Percentiles rank a stretch among this genome's conserved stretches.
Conservation (phyloP, 2,329 filamentous ascomycete genomes). For the Penicillium occitanis region DNA sequence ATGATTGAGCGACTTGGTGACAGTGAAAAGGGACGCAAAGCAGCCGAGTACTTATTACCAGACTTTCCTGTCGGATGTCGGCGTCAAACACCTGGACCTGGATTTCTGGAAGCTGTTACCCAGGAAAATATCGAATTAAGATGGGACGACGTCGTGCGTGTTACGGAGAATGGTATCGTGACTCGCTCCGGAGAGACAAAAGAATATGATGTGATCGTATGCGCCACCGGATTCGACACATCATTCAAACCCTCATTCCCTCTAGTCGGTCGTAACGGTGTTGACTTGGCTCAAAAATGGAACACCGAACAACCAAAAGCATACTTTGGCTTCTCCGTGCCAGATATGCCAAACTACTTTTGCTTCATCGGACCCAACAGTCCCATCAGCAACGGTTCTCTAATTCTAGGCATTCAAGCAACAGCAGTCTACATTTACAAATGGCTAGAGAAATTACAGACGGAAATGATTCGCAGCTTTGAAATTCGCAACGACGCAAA, state of each 20-base stretch:
- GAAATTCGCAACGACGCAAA: slow-evolving; percentile 7
- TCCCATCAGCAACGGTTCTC: slow-evolving; percentile 43
- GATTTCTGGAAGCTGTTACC: background rate
- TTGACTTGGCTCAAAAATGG: slow-evolving; percentile 49
- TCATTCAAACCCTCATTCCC: slow-evolving; percentile 34
- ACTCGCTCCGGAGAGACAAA: background rate
- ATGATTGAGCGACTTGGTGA: background rate
- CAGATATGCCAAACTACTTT: slow-evolving; percentile 50
- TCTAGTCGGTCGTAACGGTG: slow-evolving; percentile 39
- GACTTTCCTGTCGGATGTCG: background rate
- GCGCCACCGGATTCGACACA: slow-evolving; percentile 41
- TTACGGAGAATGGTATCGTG: background rate
- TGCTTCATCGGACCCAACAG: slow-evolving; percentile 35
- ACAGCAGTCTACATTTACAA: slow-evolving; percentile 10
- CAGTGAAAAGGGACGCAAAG: background rate
- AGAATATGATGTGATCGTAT: slow-evolving; percentile 21
- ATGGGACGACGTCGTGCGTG: background rate
- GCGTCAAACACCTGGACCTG: background rate
- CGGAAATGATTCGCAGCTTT: slow-evolving; percentile 13
- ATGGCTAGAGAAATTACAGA: slow-evolving; percentile 13
- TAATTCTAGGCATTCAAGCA: slow-evolving; percentile 11
- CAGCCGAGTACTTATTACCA: background rate
- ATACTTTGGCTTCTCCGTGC: slow-evolving; percentile 49
- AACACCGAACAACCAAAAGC: slow-evolving; percentile 37
- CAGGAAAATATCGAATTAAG: background rate